Evolutionary conservation across 345 rosid species (phyloP), one percentile per base, ranked within the genome.

Genomic region (Noccaea caerulescens): DNA sequence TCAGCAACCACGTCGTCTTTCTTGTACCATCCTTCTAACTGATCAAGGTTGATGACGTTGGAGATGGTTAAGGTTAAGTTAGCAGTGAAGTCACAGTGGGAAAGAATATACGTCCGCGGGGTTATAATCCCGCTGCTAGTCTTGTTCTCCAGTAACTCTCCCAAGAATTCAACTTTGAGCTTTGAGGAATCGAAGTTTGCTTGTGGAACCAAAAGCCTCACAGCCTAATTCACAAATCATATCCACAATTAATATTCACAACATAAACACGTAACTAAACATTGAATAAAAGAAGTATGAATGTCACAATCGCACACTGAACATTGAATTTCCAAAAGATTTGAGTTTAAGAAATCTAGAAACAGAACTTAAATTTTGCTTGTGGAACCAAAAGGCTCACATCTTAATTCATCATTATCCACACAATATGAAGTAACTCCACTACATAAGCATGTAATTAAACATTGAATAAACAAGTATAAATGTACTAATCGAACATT

Each of bases 81-180:
- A 70, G 97, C 96, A 3, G 97, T 93, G 79, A 87, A 84, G 78
- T 90, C 97, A 72, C 98, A 93, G 73, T 93, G 98, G 9, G 98
- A 93, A 27, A 93, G 83, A 32, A 90, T 87, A 68, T 93, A 90
- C 8, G 96, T 81, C 63, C 96, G 82, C 4, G 96, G 97, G 6
- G 74, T 68, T 58, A 87, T 82, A 50, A 82, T 73, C 57, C 81
- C 79, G 3, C 30, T 7, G 3, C 16, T 59, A 10, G 85, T 81
- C 72, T 72, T 82, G 20, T 67, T 71, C 62, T 84, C 72, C 6
- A 68, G 30, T 69, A 78, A 65, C 14, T 77, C 82, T 27, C 72
- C 87, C 66, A 72, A 45, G 58, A 84, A 73, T 7, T 82, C 87
- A 9, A 90, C 98, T 76, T 90, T 73, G 47, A 90, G 88, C 85